A percentile compares a stretch with the other conserved stretches of the same genome.
phyloP scores from a whole-genome alignment of 75 land plant genomes.

The Pinus tabuliformis region DNA sequence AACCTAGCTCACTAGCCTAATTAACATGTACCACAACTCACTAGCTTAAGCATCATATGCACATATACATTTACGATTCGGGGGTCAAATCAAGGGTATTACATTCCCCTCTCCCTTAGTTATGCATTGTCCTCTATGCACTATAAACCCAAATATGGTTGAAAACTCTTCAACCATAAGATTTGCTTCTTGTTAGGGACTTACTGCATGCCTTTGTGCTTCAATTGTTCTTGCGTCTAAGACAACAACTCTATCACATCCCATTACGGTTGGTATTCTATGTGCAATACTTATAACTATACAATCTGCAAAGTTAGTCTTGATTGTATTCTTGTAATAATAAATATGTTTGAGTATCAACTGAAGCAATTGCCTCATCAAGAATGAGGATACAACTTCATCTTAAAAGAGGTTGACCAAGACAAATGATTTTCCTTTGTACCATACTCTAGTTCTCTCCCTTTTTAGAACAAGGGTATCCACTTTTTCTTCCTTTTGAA shows the following conservation, averaged over 20 bases:
- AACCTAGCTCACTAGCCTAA: too few relatives aligned
- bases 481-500: constrained; percentile 19
- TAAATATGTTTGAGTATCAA: constrained; percentile 33
- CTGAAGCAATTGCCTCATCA: constrained; percentile 44
- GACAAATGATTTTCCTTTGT: constrained; percentile 32
- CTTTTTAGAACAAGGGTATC: constrained; percentile 26
- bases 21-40: too few relatives aligned
- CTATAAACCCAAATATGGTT: too few relatives aligned
- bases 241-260: constrained; percentile 31
- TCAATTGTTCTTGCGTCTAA: constrained; percentile 18
- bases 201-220: too few relatives aligned
- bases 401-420: constrained; percentile 29
- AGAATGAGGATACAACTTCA: constrained; percentile 30
- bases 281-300: constrained; percentile 39
- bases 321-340: constrained; percentile 19
- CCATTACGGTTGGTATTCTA: constrained; percentile 40
- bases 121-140: too few relatives aligned
- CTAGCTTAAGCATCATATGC: too few relatives aligned
- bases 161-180: too few relatives aligned
- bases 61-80: too few relatives aligned
- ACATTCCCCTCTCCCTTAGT: too few relatives aligned
- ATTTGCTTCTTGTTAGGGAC: too few relatives aligned
- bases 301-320: constrained; percentile 16
- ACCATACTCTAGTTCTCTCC: constrained; percentile 48
- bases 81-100: too few relatives aligned